Conservation (phyloP, 148 eudicot genomes). For the Arctostaphylos glauca region DNA sequence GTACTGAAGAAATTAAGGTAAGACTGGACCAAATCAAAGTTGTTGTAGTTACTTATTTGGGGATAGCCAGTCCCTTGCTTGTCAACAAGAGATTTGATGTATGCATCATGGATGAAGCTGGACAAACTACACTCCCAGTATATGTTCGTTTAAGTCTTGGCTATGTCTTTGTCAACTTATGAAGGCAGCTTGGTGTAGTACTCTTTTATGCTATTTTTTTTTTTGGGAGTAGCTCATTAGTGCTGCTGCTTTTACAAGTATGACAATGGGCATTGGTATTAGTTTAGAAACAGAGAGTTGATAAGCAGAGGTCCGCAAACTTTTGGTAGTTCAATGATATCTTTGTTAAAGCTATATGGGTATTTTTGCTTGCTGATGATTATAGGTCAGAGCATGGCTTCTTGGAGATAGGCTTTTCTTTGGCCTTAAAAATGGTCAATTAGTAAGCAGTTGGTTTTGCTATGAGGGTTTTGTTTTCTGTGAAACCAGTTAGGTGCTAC, state of each 20-base stretch:
- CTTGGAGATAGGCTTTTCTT: neutral
- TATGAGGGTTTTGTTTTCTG: neutral
- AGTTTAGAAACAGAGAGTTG: neutral
- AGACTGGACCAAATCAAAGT: constrained; percentile 73
- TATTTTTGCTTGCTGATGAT: neutral
- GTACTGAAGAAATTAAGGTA: no score
- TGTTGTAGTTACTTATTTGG: constrained; percentile 92
- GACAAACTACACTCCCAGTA: constrained; percentile 95
- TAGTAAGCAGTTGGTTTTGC: neutral
- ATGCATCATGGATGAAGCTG: constrained; percentile 99
- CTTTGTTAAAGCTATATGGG: neutral
- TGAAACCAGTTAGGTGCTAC: neutral
- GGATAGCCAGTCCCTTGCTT: constrained; percentile 92
- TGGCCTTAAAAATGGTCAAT: neutral
- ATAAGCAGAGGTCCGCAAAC: neutral
- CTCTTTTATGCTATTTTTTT: neutral
- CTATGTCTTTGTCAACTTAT: neutral
- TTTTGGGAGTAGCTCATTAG: neutral
- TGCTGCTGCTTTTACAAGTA: neutral
- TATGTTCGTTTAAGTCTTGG: constrained; percentile 13
- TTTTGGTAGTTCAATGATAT: neutral
- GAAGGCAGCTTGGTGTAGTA: neutral
- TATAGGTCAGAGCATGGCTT: neutral
- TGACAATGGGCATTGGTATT: neutral
- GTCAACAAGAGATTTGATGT: constrained; percentile 82